These are phyloP conservation scores for Eucalyptus globulus DNA, from an alignment of 345 rosid genomes.

Conservation along the genomic window DNA sequence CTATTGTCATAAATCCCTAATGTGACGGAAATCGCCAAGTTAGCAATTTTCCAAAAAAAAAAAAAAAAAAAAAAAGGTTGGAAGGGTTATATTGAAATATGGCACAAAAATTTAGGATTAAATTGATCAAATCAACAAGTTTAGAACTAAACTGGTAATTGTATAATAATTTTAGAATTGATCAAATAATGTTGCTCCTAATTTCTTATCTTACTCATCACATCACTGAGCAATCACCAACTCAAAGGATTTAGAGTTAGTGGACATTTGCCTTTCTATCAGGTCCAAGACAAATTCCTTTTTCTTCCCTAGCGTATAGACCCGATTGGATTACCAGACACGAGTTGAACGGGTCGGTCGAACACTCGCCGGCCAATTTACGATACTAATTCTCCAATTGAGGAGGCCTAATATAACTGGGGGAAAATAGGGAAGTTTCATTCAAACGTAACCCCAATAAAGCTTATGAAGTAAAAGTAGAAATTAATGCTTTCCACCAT, in stretches of 20 bases:
- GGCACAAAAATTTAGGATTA: fast-evolving
- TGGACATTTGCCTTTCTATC: neutral
- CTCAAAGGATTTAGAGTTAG: neutral
- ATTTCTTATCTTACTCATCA: neutral
- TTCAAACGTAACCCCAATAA: neutral
- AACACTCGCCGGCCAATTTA: neutral
- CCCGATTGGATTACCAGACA: neutral
- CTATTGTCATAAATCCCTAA: too few species aligned
- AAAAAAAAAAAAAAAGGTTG: neutral
- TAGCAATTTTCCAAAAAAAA: neutral
- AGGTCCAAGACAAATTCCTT: neutral
- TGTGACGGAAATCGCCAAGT: neutral
- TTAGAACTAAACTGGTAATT: fast-evolving
- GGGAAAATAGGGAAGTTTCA: neutral
- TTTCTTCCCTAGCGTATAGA: neutral
- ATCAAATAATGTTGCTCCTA: neutral
- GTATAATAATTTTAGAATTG: fast-evolving
- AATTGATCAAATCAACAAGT: fast-evolving
- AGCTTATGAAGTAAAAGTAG: neutral
- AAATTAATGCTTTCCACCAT: neutral
- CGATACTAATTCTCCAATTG: neutral
- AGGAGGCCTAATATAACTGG: neutral
- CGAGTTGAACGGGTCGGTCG: neutral
- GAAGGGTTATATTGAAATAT: fast-evolving
- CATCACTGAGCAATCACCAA: neutral